Conservation (phyloP, 352 stramenopile genomes). For the Phytopythium oedochilum region DNA sequence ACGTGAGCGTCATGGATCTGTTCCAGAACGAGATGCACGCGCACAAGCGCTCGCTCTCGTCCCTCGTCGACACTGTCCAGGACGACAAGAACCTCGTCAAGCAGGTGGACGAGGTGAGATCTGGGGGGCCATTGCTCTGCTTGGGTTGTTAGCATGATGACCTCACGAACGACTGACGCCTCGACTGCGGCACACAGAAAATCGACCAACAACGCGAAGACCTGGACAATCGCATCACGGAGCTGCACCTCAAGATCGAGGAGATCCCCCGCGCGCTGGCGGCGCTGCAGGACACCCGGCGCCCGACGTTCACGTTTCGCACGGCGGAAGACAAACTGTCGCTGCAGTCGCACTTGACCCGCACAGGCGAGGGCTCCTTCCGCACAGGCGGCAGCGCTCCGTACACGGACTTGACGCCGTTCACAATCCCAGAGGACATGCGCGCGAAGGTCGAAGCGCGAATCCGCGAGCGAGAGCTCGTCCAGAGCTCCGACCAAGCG, state of each 20-base stretch:
- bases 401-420: conserved; percentile 66
- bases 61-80: conserved; percentile 41
- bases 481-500: conserved; percentile 35
- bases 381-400: conserved; percentile 16
- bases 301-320: conserved; percentile 46
- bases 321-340: conserved; percentile 47
- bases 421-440: conserved; percentile 80
- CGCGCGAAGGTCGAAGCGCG: conserved; percentile 65
- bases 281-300: conserved; percentile 28
- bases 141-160: background rate
- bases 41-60: conserved; percentile 38
- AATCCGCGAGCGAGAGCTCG: conserved; percentile 48
- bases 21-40: conserved; percentile 65
- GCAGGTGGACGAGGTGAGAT: conserved; percentile 39
- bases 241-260: conserved; percentile 60
- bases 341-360: conserved; percentile 41
- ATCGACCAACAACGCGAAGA: conserved; percentile 63
- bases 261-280: conserved; percentile 49
- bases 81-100: conserved; percentile 58
- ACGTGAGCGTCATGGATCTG: conserved; percentile 48
- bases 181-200: conserved; percentile 29
- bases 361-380: conserved; percentile 12
- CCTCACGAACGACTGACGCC: background rate
- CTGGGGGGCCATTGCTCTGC: background rate
- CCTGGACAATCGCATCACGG: conserved; percentile 50